Evolutionary conservation across 176 grass and related monocot species (phyloP).

Genomic region (Triticum turgidum): DNA sequence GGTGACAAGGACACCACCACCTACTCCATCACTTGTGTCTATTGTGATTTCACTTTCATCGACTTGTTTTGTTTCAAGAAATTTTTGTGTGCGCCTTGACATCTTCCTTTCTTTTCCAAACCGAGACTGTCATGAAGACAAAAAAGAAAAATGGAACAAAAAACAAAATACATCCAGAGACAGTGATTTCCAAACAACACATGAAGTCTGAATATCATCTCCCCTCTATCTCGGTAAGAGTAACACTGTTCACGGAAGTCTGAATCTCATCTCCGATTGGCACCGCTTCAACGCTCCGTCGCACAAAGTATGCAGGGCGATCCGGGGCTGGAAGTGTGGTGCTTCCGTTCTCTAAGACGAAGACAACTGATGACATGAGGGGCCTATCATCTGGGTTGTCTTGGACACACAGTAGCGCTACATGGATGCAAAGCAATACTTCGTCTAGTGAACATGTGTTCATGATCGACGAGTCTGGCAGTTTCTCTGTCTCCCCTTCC

Average conservation of each 20-base stretch:
- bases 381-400: background rate
- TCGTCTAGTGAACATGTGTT: background rate
- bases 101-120: background rate
- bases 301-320: background rate
- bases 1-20: background rate
- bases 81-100: background rate
- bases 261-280: no score
- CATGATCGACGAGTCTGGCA: background rate
- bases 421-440: background rate
- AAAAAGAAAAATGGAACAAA: background rate
- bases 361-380: background rate
- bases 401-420: background rate
- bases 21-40: background rate
- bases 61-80: no score
- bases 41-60: background rate
- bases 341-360: background rate
- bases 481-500: background rate
- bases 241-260: background rate
- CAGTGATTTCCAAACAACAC: background rate
- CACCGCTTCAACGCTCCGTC: background rate
- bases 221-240: background rate
- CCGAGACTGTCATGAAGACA: background rate
- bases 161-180: background rate
- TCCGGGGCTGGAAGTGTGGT: background rate
- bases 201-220: background rate